A percentile compares a stretch with the other conserved stretches of the same genome.
Conservation (phyloP, 176 grass and related monocot species). For the Phyllostachys edulis region DNA sequence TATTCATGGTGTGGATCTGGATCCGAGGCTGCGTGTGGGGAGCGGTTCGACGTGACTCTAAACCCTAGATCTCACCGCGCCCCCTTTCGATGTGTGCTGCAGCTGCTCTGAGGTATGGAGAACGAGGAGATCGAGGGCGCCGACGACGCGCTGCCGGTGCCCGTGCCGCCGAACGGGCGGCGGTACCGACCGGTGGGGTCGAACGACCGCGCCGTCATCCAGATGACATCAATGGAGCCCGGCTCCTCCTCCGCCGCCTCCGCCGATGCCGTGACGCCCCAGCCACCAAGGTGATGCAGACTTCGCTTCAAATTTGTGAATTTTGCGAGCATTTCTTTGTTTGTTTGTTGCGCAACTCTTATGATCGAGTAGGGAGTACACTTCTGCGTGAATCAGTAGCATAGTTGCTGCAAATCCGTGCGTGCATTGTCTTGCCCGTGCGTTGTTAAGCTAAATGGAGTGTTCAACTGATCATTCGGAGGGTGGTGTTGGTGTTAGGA, state of each 20-base stretch:
- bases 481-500: background rate
- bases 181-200: slow-evolving; percentile 67
- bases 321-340: background rate
- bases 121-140: slow-evolving; percentile 73
- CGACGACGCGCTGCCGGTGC: slow-evolving; percentile 57
- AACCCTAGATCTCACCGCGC: slow-evolving; percentile 30
- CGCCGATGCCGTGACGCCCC: slow-evolving; percentile 27
- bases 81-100: background rate
- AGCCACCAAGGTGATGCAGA: slow-evolving; percentile 45
- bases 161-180: slow-evolving; percentile 48
- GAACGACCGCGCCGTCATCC: slow-evolving; percentile 55
- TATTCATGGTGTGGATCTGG: slow-evolving; percentile 22
- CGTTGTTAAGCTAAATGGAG: background rate
- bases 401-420: background rate
- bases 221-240: slow-evolving; percentile 73
- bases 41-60: background rate
- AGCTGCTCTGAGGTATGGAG: slow-evolving; percentile 54
- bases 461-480: background rate
- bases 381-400: background rate
- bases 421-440: slow-evolving; percentile 16
- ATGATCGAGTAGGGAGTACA: background rate
- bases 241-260: slow-evolving; percentile 37
- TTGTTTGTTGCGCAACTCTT: background rate
- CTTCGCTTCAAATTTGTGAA: slow-evolving; percentile 15
- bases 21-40: background rate